phyloP scores from a whole-genome alignment of 345 rosid genomes.

The rapeseed (Brassica napus) region DNA sequence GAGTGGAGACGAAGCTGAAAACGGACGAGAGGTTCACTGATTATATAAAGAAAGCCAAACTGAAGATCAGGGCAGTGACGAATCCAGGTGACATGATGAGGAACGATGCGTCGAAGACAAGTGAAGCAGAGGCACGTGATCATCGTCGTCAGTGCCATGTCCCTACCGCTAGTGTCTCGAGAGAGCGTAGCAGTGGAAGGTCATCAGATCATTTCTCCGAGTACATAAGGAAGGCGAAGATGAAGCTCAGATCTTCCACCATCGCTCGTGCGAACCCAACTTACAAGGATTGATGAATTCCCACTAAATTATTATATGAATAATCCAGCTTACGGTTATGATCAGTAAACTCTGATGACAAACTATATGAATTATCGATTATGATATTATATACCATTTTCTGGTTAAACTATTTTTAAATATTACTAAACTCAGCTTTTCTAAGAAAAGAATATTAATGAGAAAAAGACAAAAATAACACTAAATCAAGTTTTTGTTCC shows the following conservation, averaged over 20 bases:
- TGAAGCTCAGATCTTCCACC: conserved; percentile 38
- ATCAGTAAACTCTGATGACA: neutral
- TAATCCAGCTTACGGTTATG: neutral
- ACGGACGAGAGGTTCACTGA: conserved; percentile 41
- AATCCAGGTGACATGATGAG: neutral
- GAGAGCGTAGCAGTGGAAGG: conserved; percentile 22
- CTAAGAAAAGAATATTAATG: too few species aligned
- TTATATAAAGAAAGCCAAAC: conserved; percentile 35
- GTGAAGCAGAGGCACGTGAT: conserved; percentile 23
- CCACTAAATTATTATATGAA: neutral
- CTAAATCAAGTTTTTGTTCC: too few species aligned
- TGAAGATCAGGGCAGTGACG: conserved; percentile 37
- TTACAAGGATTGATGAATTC: conserved; percentile 11
- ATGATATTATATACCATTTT: too few species aligned
- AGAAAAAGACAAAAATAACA: too few species aligned
- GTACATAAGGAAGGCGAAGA: conserved; percentile 36
- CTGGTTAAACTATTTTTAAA: too few species aligned
- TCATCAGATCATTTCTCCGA: conserved; percentile 35
- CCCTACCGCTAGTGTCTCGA: conserved; percentile 21
- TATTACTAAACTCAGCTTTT: too few species aligned
- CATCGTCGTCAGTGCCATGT: conserved; percentile 23
- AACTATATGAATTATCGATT: neutral
- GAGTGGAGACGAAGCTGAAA: conserved; percentile 34
- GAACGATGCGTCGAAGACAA: conserved; percentile 23
- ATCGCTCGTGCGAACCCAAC: conserved; percentile 12